Conservation (phyloP, 495 filamentous ascomycete species). For the Recurvomyces mirabilis region DNA sequence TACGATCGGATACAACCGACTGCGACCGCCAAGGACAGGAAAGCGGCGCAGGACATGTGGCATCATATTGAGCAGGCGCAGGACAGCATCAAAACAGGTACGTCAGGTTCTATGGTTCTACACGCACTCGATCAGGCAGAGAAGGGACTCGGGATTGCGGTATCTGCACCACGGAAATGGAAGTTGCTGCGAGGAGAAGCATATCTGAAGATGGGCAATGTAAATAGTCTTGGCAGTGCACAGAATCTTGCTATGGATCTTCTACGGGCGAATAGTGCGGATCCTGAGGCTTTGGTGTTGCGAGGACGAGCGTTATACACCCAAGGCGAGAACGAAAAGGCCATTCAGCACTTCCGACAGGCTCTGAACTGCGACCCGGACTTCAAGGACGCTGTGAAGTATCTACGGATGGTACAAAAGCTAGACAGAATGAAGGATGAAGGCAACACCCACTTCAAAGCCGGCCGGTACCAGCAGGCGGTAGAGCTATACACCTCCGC, state of each 20-base stretch:
- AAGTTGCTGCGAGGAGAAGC: conserved; percentile 84
- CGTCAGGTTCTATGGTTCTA: conserved; percentile 75
- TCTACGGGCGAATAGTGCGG: conserved; percentile 72
- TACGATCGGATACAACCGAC: conserved; percentile 60
- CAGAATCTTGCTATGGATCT: conserved; percentile 84
- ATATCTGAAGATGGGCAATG: conserved; percentile 84
- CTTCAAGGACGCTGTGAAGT: conserved; percentile 71
- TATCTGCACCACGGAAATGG: conserved; percentile 80
- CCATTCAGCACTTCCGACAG: conserved; percentile 82
- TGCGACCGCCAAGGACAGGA: conserved; percentile 70
- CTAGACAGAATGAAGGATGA: conserved; percentile 90
- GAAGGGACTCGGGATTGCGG: conserved; percentile 57
- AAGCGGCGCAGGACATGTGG: conserved; percentile 69
- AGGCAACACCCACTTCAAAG: conserved; percentile 83
- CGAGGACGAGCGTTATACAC: conserved; percentile 80
- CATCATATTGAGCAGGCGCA: conserved; percentile 72
- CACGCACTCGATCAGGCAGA: conserved; percentile 87
- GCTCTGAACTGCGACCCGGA: conserved; percentile 88
- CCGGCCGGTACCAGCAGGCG: conserved; percentile 62
- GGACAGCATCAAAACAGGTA: conserved; percentile 58
- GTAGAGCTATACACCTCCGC: conserved; percentile 76
- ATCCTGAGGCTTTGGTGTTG: conserved; percentile 86
- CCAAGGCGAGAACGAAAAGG: conserved; percentile 89
- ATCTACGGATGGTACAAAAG: conserved; percentile 74
- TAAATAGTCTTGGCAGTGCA: conserved; percentile 78